Evolutionary conservation across 2,329 filamentous ascomycete species (phyloP).

Genomic region (Aureobasidium sp.): DNA sequence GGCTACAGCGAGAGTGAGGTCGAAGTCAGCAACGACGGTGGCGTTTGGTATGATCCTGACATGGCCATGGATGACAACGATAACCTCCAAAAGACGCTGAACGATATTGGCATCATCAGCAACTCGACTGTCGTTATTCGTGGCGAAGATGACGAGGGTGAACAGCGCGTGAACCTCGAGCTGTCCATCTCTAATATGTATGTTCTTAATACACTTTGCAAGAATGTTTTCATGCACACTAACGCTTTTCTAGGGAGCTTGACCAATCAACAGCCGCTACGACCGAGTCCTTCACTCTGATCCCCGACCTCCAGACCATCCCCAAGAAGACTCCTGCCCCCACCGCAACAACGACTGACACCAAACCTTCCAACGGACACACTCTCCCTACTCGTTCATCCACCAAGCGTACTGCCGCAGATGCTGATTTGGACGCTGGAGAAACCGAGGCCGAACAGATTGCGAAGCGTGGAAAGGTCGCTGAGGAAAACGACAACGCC

Average conservation of each 20-base stretch:
- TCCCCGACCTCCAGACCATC: constrained; percentile 12
- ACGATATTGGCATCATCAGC: constrained; percentile 60
- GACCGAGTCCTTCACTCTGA: constrained; percentile 8
- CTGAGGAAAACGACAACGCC: constrained; percentile 21
- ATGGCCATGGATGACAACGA: constrained; percentile 52
- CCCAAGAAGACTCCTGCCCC: constrained; percentile 12
- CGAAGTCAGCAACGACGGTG: constrained; percentile 63
- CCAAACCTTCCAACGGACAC: not conserved
- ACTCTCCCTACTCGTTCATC: not conserved
- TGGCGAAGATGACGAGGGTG: constrained; percentile 70
- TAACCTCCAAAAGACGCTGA: constrained; percentile 71
- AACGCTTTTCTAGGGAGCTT: not conserved
- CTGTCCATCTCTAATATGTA: constrained; percentile 32
- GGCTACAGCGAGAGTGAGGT: constrained; percentile 73
- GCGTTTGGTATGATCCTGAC: constrained; percentile 82
- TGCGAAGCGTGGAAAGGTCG: constrained; percentile 33
- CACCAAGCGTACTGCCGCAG: constrained; percentile 38
- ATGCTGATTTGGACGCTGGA: constrained; percentile 26
- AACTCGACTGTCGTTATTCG: constrained; percentile 74
- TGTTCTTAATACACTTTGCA: not conserved
- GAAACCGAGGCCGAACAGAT: constrained; percentile 24
- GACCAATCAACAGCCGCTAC: not conserved
- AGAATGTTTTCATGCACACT: not conserved
- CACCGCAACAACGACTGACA: constrained; percentile 9
- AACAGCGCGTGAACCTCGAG: constrained; percentile 67